Percentiles rank a stretch among this genome's conserved stretches.
Evolutionary conservation across 1,284 basidiomycete species (phyloP).

Genomic region (Vanrija sp.): DNA sequence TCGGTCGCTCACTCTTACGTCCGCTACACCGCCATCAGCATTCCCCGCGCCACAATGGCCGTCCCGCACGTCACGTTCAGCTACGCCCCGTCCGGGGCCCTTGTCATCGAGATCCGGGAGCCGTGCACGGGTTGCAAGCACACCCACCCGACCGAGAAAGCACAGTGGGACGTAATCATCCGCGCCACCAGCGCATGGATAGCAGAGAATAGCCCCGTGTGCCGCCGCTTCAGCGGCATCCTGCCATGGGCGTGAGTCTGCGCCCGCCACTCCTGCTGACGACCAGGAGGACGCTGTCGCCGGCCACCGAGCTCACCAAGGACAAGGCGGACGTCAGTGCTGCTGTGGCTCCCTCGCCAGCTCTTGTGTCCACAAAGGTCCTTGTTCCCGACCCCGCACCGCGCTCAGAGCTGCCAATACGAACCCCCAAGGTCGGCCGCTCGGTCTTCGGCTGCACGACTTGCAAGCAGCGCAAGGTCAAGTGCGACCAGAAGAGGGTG

Average conservation of each 20-base stretch:
- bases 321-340: too few species aligned
- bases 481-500: conserved; percentile 13
- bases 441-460: conserved; percentile 14
- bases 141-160: conserved; percentile 5
- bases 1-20: too few species aligned
- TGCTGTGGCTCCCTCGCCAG: neutral
- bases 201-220: conserved; percentile 7
- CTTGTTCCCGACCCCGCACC: neutral
- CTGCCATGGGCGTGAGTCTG: conserved; percentile 14
- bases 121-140: neutral
- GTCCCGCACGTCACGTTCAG: too few species aligned
- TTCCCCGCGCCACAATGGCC: too few species aligned
- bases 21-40: too few species aligned
- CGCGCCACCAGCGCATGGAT: conserved; percentile 6
- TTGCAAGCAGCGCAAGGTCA: conserved; percentile 15
- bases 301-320: too few species aligned
- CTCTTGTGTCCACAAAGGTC: neutral
- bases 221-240: conserved; percentile 8
- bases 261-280: neutral
- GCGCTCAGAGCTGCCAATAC: neutral
- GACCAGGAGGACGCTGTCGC: neutral
- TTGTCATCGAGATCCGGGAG: too few species aligned
- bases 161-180: conserved; percentile 8
- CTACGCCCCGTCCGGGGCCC: too few species aligned
- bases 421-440: neutral